A percentile compares a stretch with the other conserved stretches of the same genome.
Conservation (phyloP, 1,139 yeast species). For the Wickerhamomyces sp. region DNA sequence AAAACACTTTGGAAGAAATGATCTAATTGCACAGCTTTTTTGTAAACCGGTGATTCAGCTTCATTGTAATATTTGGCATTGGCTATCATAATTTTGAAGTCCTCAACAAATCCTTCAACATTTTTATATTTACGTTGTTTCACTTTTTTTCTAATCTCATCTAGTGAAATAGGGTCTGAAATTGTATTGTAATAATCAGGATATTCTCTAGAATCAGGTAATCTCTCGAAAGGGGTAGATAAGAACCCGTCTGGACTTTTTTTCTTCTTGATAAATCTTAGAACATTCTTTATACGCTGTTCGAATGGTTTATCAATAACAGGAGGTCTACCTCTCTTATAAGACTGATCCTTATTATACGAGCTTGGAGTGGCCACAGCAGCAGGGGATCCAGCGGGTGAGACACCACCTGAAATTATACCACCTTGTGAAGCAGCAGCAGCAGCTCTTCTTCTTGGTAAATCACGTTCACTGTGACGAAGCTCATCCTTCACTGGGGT, state of each 20-base stretch:
- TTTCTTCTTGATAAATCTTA: slow-evolving; percentile 76
- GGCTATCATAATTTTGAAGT: slow-evolving; percentile 68
- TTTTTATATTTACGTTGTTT: slow-evolving; percentile 78
- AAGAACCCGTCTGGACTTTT: slow-evolving; percentile 49
- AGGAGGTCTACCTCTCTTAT: slow-evolving; percentile 91
- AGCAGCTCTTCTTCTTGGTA: slow-evolving; percentile 4
- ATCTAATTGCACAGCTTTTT: slow-evolving; percentile 61
- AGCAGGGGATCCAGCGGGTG: not conserved
- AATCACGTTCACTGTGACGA: slow-evolving; percentile 6
- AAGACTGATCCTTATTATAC: slow-evolving; percentile 35
- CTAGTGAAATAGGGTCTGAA: slow-evolving; percentile 71
- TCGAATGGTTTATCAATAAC: slow-evolving; percentile 93
- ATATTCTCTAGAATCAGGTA: slow-evolving; percentile 67
- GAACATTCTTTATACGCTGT: slow-evolving; percentile 80
- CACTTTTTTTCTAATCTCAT: slow-evolving; percentile 76
- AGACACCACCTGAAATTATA: slow-evolving; percentile 5
- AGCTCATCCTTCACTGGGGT: slow-evolving; percentile 19
- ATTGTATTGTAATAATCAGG: slow-evolving; percentile 67
- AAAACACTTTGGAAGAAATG: slow-evolving; percentile 55
- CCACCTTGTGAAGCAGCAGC: not conserved
- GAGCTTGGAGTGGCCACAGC: slow-evolving; percentile 1
- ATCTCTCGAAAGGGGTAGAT: slow-evolving; percentile 66
- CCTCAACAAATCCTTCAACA: slow-evolving; percentile 73
- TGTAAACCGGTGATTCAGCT: slow-evolving; percentile 50
- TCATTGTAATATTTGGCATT: slow-evolving; percentile 70